Evolutionary conservation across 2,329 filamentous ascomycete genomes (phyloP).

Genomic region (Escovopsis weberi): DNA sequence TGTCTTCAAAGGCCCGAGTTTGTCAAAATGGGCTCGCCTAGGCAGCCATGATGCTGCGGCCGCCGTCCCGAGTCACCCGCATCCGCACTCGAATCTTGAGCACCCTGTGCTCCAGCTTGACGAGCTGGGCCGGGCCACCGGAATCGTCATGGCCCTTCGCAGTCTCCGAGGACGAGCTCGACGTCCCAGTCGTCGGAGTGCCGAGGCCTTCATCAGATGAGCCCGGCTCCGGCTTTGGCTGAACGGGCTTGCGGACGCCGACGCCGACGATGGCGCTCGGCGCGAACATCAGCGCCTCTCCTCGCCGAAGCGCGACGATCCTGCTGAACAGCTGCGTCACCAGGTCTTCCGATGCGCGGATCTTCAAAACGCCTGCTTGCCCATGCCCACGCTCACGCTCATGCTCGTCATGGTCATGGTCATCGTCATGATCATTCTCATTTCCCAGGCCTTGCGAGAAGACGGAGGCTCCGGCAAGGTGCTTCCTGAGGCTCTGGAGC

Average conservation of each 20-base stretch:
- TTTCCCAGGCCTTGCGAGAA: not conserved
- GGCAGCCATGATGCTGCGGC: conserved; percentile 28
- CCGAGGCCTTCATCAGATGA: not conserved
- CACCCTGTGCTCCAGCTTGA: conserved; percentile 22
- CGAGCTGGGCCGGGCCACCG: not conserved
- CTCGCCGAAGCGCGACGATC: conserved; percentile 28
- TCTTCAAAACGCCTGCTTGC: not conserved
- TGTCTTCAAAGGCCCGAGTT: no score
- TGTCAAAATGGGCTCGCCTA: conserved; percentile 1
- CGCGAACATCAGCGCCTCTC: conserved; percentile 32
- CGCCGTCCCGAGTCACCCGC: conserved; percentile 30
- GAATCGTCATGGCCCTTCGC: not conserved
- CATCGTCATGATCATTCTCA: not conserved
- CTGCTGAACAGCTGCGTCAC: conserved; percentile 21
- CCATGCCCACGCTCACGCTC: not conserved
- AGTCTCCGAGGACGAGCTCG: not conserved
- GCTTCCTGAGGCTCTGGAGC: conserved; percentile 29
- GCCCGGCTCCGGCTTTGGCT: not conserved
- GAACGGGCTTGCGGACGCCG: not conserved
- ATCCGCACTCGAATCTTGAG: conserved; percentile 26
- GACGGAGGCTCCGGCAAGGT: conserved; percentile 27
- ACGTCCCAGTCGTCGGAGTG: no score
- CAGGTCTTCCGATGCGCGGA: not conserved
- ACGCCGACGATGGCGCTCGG: conserved; percentile 25
- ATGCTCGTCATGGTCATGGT: not conserved